A percentile compares a stretch with the other conserved stretches of the same genome.
Conservation (phyloP, 177 flowering plant species). For the Vitis hybrid region DNA sequence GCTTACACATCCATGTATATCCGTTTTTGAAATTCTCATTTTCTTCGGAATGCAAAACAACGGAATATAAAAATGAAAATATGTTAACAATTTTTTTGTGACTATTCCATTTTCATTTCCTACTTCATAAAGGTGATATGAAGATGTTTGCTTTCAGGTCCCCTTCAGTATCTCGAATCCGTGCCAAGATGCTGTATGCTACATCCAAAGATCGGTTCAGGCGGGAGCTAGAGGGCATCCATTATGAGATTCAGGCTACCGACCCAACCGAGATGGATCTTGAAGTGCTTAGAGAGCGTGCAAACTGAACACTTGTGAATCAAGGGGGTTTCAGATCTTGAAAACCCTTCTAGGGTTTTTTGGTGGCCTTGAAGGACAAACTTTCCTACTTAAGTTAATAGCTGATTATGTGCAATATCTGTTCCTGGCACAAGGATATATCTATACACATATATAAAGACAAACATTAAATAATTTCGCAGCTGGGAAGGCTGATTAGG, state of each 20-base stretch:
- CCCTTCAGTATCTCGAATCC: slow-evolving; percentile 56
- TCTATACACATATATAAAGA: background rate
- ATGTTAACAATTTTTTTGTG: no score
- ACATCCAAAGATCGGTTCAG: slow-evolving; percentile 70
- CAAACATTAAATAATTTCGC: slow-evolving; percentile 22
- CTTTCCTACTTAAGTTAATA: slow-evolving; percentile 1
- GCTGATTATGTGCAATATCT: slow-evolving; percentile 9
- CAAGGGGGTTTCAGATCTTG: slow-evolving; percentile 1
- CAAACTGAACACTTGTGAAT: slow-evolving; percentile 26
- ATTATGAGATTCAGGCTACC: slow-evolving; percentile 69
- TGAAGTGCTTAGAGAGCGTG: slow-evolving; percentile 59
- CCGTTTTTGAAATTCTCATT: no score
- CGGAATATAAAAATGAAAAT: no score
- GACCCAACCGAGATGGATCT: slow-evolving; percentile 69
- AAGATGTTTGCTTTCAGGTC: slow-evolving; percentile 41
- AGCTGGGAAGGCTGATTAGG: slow-evolving; percentile 43
- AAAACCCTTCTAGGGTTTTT: background rate
- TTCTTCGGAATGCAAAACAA: no score
- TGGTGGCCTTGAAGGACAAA: background rate
- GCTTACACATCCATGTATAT: no score
- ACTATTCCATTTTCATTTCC: no score
- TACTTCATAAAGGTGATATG: background rate
- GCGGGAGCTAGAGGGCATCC: slow-evolving; percentile 65
- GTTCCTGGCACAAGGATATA: slow-evolving; percentile 4
- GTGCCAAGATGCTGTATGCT: slow-evolving; percentile 81